Conservation (phyloP, 805 yeast species). For the Metschnikowia drakensbergensis region DNA sequence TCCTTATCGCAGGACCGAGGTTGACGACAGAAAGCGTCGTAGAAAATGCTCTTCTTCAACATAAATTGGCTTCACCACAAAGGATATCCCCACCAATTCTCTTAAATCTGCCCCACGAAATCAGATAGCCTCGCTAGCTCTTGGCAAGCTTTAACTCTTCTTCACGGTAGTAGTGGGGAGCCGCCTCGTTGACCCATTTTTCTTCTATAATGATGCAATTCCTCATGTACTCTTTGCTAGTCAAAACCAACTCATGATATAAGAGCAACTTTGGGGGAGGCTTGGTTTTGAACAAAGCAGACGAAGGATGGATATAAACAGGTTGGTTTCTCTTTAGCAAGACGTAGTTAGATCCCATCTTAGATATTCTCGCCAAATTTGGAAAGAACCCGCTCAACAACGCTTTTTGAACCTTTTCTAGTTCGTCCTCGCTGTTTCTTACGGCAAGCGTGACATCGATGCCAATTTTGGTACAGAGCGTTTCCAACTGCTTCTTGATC, state of each 20-base stretch:
- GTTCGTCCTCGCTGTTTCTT: constrained; percentile 12
- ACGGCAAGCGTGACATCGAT: constrained; percentile 22
- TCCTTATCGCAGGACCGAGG: no score
- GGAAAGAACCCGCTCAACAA: constrained; percentile 68
- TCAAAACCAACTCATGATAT: constrained; percentile 79
- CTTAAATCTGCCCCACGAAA: neutral
- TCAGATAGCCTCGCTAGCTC: neutral
- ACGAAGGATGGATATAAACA: constrained; percentile 85
- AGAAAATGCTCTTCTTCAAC: no score
- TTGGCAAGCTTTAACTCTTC: constrained; percentile 21
- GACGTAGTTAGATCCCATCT: constrained; percentile 65
- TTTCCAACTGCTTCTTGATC: constrained; percentile 64
- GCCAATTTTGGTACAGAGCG: constrained; percentile 55
- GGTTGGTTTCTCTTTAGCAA: constrained; percentile 63
- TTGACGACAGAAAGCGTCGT: no score
- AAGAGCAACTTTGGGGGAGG: constrained; percentile 74
- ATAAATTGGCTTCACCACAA: no score
- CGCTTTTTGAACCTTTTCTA: constrained; percentile 45
- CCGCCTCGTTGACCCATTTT: constrained; percentile 68
- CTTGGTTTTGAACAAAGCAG: constrained; percentile 56
- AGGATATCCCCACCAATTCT: no score
- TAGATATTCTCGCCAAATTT: constrained; percentile 56
- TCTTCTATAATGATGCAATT: constrained; percentile 72
- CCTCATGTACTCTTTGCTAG: constrained; percentile 86
- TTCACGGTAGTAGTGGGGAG: constrained; percentile 53